Conservation (phyloP, 2,329 filamentous ascomycete genomes). For the Mycosphaerella sp. region DNA sequence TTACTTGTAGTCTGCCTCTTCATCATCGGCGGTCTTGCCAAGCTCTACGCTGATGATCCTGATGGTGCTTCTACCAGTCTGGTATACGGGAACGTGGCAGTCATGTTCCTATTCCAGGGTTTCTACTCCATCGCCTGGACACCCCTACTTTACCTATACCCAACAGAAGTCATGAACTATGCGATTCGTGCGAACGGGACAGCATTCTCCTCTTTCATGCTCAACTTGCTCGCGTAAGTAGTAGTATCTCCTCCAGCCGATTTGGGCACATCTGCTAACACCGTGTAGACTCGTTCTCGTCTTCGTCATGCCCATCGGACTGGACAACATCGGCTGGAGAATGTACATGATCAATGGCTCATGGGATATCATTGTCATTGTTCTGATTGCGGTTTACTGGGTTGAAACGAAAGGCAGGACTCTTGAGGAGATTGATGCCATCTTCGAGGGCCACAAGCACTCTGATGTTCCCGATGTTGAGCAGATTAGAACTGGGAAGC, state of each 20-base stretch:
- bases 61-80: conserved; percentile 20
- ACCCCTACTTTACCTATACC: conserved; percentile 45
- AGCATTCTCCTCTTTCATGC: conserved; percentile 21
- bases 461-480: conserved; percentile 26
- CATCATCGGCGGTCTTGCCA: conserved; percentile 48
- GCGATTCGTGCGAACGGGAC: conserved; percentile 45
- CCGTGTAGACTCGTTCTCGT: conserved; percentile 35
- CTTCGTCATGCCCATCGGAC: conserved; percentile 48
- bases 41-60: conserved; percentile 31
- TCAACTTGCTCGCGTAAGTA: conserved; percentile 26
- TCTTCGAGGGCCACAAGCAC: conserved; percentile 30
- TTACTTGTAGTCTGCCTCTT: conserved; percentile 41
- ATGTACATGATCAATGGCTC: conserved; percentile 43
- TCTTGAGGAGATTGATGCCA: conserved; percentile 31
- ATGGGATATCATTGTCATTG: conserved; percentile 37
- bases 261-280: not conserved
- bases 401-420: conserved; percentile 31
- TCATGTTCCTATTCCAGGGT: conserved; percentile 50
- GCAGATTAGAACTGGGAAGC: conserved; percentile 18
- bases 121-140: conserved; percentile 50
- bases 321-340: conserved; percentile 47
- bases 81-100: conserved; percentile 43
- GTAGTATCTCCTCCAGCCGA: not conserved
- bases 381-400: conserved; percentile 34
- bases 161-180: conserved; percentile 47